Base-by-base conservation (phyloP, 2,329 filamentous ascomycete species). In the Pseudocercospora cruenta region DNA sequence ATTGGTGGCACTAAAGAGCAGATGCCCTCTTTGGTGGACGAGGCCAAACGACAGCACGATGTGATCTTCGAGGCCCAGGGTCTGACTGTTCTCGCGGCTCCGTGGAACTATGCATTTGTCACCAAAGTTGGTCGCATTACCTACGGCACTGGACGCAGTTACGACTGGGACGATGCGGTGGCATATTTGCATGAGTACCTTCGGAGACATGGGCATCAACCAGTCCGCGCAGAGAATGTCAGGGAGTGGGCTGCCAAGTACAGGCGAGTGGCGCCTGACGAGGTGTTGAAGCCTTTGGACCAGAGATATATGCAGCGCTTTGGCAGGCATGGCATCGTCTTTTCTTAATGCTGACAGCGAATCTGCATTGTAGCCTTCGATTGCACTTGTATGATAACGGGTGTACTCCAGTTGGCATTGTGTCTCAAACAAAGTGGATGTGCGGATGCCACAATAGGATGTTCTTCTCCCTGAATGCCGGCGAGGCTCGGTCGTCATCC, bases 11-110 rank as follows among this genome's bases (percentile, higher is more conserved):
- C 31, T 9, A 57, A 55, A n/a, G 55, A 57, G n/a, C 58, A 60
- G 21, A 53, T 65, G n/a, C 43, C n/a, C 16, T n/a, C 43, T 22
- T 12, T 47, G 43, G 53, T 47, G 10, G 47, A 65, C 16, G 22
- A 65, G 39, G 43, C 63, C n/a, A 16, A 61, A 6, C 57, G 31
- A 43, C 57, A 65, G 47, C 53, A 57, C n/a, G 43, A 61, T 6
- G 39, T 65, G 14, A 51, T 65, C 14, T 65, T 54, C 19, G 24
- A 65, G 14, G 10, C 33, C 9, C n/a, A 16, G 2, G 62, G 55
- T 28, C 58, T 64, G 39, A 64, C 28, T 21, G 45, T 64, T 33
- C 21, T 64, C 24, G 62, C 62, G 16, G 62, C 62, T 19, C 62
- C 62, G 2, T 64, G 62, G 62, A 24, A 51, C 8, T 60, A 60